Base-by-base conservation (phyloP, 768 basidiomycete species). In the Harrya chromipes region DNA sequence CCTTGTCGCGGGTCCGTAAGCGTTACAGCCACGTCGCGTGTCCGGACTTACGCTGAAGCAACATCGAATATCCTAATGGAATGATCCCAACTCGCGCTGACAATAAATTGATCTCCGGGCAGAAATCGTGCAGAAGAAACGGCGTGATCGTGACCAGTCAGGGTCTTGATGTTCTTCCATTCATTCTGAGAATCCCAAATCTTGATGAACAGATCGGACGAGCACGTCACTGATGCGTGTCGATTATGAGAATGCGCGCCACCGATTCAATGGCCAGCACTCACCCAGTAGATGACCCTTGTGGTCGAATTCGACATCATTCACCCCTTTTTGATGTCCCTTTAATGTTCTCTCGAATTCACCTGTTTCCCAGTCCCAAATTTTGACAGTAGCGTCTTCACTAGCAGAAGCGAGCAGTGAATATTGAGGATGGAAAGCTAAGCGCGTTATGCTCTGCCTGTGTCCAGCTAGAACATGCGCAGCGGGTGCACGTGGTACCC, bases 311-410 rank as follows among this genome's bases (percentile, higher is more conserved):
- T 93, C 88, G 47, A 89, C 82, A 70, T 94, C 93, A 65, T 82
- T 82, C 24, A 94, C 85, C 17, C 85, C 82, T 65, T 89, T 90
- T 29, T 93, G 94, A 72, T 95, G 93, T 7, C 92, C 90, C 69
- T 94, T 94, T 50, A 94, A 69, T 10, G 93, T 94, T 56, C 90
- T 72, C 68, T 95, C 93, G 65, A 93, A 88, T 58, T 94, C 92
- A 36, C 93, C 93, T 26, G 88, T 87, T 66, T 95, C 93, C 92
- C 92, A 95, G 60, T 95, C 93, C 92, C 93, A 94, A 40, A 94
- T 84, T 74, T 94, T 94, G 57, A 94, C 79, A 1, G 84, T 93
- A 43, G 90, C 78, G 63, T 95, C 93, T 63, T 92, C 91, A 58
- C 89, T 91, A 13, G 90, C 90, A 34, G 85, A 87, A 19, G 87